These are phyloP conservation scores for Alnus rubra DNA, from an alignment of 306 rosid species.

Conservation along the genomic window DNA sequence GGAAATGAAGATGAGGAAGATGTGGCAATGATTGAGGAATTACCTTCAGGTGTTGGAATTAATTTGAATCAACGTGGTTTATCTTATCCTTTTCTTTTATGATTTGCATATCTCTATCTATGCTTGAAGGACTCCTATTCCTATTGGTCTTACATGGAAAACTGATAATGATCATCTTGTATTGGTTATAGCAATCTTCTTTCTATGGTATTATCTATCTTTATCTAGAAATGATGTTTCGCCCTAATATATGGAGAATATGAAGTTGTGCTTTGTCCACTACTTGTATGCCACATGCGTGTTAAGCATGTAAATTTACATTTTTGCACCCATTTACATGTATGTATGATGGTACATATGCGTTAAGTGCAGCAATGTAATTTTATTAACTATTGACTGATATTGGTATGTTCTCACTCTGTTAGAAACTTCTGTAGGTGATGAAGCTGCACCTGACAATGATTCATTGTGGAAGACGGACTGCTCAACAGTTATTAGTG, in stretches of 20 bases:
- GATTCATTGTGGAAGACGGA: conserved; percentile 24
- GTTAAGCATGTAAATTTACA: neutral
- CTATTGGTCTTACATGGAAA: neutral
- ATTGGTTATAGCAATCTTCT: neutral
- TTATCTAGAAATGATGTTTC: neutral
- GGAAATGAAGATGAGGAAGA: conserved; percentile 40
- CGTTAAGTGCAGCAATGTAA: conserved; percentile 10
- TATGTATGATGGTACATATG: neutral
- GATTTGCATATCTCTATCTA: neutral
- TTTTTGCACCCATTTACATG: neutral
- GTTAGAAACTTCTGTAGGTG: conserved; percentile 25
- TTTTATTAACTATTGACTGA: neutral
- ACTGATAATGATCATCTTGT: neutral
- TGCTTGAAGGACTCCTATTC: neutral
- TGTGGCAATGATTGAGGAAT: conserved; percentile 38
- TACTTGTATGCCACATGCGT: neutral
- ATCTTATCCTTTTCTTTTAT: neutral
- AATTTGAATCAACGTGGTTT: conserved; percentile 12
- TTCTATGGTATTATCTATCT: neutral
- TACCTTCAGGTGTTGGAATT: conserved; percentile 22
- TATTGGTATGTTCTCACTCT: neutral
- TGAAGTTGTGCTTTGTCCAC: conserved; percentile 1
- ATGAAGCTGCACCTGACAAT: conserved; percentile 29
- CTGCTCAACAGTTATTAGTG: conserved; percentile 23
- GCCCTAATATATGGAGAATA: neutral